phyloP scores from a whole-genome alignment of 1,284 basidiomycete genomes.

The Chondrostereum purpureum region DNA sequence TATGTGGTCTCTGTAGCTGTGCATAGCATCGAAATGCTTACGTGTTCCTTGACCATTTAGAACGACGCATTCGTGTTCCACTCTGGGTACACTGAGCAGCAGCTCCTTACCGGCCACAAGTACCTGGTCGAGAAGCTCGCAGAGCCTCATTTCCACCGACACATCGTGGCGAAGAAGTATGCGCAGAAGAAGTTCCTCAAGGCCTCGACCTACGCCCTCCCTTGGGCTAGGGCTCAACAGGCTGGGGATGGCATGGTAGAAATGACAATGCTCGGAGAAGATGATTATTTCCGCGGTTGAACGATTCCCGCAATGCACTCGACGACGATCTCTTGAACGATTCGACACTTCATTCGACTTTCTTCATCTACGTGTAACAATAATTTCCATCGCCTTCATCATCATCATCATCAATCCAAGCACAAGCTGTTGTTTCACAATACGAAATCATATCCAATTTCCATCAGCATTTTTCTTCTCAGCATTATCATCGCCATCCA shows the following conservation, averaged over 20 bases:
- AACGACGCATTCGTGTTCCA: conserved; percentile 90
- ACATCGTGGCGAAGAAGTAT: conserved; percentile 96
- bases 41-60: conserved; percentile 53
- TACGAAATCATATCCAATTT: too few relatives aligned
- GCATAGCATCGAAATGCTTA: conserved; percentile 16
- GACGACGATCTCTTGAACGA: too few relatives aligned
- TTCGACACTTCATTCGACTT: too few relatives aligned
- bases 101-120: conserved; percentile 79
- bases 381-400: too few relatives aligned
- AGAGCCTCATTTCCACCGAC: conserved; percentile 74
- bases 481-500: neutral
- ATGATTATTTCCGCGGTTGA: neutral
- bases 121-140: conserved; percentile 82
- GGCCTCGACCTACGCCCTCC: conserved; percentile 67
- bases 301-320: too few relatives aligned
- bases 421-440: too few relatives aligned
- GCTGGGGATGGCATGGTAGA: conserved; percentile 28
- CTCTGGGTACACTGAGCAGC: conserved; percentile 88
- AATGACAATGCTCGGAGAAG: neutral
- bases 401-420: too few relatives aligned
- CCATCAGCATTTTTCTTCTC: neutral
- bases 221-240: conserved; percentile 50
- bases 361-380: too few relatives aligned
- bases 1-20: conserved; percentile 38
- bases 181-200: conserved; percentile 96